Conservation (phyloP, 352 stramenopile species). For the Phytophthora cactorum region DNA sequence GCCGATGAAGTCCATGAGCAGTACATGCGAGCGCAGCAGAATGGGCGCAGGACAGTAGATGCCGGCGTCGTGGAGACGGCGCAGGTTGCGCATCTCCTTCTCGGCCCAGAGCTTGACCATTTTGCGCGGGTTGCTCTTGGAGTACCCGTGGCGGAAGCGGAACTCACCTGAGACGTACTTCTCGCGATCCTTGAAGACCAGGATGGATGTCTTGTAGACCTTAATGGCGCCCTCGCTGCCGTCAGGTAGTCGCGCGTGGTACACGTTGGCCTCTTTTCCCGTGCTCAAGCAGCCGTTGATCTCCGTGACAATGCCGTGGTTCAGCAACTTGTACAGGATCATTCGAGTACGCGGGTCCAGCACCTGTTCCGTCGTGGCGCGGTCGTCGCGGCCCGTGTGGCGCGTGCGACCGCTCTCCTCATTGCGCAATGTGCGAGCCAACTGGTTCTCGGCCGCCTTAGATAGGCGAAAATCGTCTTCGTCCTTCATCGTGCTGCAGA, state of each 20-base stretch:
- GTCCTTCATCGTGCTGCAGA: conserved; percentile 46
- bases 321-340: conserved; percentile 99
- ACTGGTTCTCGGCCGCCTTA: conserved; percentile 82
- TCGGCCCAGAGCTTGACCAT: conserved; percentile 99
- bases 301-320: conserved; percentile 94
- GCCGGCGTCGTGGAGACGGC: conserved; percentile 89
- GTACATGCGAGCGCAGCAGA: conserved; percentile 96
- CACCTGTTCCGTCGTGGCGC: conserved; percentile 97
- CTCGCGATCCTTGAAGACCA: conserved; percentile 99
- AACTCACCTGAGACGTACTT: conserved; percentile 99
- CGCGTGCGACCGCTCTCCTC: conserved; percentile 77
- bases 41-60: conserved; percentile 94
- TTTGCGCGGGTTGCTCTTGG: conserved; percentile 97
- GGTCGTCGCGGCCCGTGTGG: conserved; percentile 97
- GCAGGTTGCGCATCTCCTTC: conserved; percentile 99
- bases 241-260: conserved; percentile 92
- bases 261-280: conserved; percentile 99
- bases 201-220: conserved; percentile 91
- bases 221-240: conserved; percentile 85
- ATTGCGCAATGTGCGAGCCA: conserved; percentile 75
- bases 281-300: conserved; percentile 99
- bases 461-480: conserved; percentile 76
- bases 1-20: conserved; percentile 99
- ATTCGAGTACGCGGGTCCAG: conserved; percentile 98
- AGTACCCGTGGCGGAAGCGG: conserved; percentile 97